phyloP scores from a whole-genome alignment of 164 flowering plant genomes.

The Akebia trifoliata region DNA sequence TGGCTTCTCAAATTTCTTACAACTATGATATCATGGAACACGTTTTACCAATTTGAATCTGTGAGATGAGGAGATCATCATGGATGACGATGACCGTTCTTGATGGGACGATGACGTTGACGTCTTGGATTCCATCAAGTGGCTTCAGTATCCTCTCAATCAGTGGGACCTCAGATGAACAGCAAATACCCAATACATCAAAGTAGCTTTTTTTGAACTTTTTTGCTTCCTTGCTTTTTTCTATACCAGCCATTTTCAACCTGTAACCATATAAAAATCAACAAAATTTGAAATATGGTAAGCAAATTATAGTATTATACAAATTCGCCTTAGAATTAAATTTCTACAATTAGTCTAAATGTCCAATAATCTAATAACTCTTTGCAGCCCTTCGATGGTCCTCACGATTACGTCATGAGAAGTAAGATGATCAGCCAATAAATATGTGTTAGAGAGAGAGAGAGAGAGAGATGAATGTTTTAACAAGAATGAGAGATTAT shows the following conservation, averaged over 20 bases:
- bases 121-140: constrained; percentile 61
- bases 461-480: no score
- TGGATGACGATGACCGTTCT: constrained; percentile 81
- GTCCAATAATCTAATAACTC: no score
- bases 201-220: constrained; percentile 72
- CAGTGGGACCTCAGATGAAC: constrained; percentile 71
- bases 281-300: no score
- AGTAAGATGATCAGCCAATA: no score
- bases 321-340: no score
- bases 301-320: no score
- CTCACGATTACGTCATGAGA: no score
- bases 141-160: constrained; percentile 57
- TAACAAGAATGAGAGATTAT: no score
- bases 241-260: constrained; percentile 15
- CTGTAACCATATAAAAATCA: constrained; percentile 1
- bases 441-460: no score
- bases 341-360: no score
- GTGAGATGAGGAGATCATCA: constrained; percentile 54
- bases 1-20: no score
- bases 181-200: constrained; percentile 83
- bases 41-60: constrained; percentile 60
- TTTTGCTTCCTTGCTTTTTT: constrained; percentile 14
- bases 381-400: no score
- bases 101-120: constrained; percentile 67
- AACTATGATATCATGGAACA: background rate